Evolutionary conservation across 225 moss, liverwort and hornwort genomes (phyloP).

Genomic region (Pleurozium schreberi): DNA sequence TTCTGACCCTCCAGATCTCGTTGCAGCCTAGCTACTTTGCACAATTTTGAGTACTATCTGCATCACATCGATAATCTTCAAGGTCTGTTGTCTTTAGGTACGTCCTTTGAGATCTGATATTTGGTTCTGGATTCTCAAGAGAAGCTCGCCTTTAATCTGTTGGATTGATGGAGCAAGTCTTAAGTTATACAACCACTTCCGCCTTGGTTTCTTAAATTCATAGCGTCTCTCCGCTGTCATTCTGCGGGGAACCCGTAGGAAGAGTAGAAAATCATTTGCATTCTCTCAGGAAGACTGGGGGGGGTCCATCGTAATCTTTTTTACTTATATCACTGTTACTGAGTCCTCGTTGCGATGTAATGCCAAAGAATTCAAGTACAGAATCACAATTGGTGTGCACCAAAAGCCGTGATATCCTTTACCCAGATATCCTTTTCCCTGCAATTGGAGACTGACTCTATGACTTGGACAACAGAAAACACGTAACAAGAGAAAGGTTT

Average conservation of each 20-base stretch:
- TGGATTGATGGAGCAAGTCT: background rate
- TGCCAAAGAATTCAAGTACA: background rate
- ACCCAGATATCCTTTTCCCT: background rate
- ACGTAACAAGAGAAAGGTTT: background rate
- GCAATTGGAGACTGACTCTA: background rate
- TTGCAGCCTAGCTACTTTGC: background rate
- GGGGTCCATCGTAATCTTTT: background rate
- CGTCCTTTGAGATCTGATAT: background rate
- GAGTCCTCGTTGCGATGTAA: background rate
- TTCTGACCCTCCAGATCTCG: background rate
- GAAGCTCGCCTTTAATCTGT: background rate
- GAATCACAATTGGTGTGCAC: background rate
- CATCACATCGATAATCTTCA: background rate
- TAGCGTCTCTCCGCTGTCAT: background rate
- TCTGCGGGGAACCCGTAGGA: background rate
- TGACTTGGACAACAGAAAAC: background rate
- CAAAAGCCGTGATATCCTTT: background rate
- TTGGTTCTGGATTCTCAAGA: background rate
- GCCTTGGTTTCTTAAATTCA: background rate
- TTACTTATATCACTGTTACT: too few relatives aligned
- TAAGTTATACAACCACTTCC: background rate
- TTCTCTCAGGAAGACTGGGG: background rate
- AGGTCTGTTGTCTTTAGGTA: background rate
- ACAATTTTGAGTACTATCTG: background rate
- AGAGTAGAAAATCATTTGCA: background rate